These are phyloP conservation scores for Zostera marina DNA, from an alignment of 116 monocot species.

Conservation along the genomic window DNA sequence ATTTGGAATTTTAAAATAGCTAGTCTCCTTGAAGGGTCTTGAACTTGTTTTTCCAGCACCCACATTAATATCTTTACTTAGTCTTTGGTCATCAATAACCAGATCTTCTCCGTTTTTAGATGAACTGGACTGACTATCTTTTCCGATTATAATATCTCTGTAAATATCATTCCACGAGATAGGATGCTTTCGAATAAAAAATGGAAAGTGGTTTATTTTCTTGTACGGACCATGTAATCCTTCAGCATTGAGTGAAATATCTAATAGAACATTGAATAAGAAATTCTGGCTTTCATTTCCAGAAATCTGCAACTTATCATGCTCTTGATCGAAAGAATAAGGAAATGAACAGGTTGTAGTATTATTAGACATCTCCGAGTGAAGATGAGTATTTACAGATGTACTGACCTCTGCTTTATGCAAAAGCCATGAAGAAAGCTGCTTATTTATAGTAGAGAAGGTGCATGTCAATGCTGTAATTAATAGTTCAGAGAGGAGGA, in stretches of 20 bases:
- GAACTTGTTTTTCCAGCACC: constrained; percentile 27
- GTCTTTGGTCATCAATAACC: background rate
- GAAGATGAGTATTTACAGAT: constrained; percentile 22
- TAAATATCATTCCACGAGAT: constrained; percentile 43
- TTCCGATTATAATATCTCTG: constrained; percentile 8
- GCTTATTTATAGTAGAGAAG: constrained; percentile 44
- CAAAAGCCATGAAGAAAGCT: constrained; percentile 36
- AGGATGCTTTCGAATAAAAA: constrained; percentile 12
- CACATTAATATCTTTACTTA: constrained; percentile 9
- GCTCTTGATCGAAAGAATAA: constrained; percentile 15
- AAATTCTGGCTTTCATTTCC: constrained; percentile 15
- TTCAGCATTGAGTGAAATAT: constrained; percentile 31
- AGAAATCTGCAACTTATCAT: constrained; percentile 12
- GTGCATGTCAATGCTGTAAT: constrained; percentile 23
- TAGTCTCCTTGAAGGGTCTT: constrained; percentile 6
- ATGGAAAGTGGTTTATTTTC: constrained; percentile 29
- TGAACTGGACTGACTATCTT: constrained; percentile 8
- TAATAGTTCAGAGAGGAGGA: constrained; percentile 16
- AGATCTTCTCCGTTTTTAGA: constrained; percentile 7
- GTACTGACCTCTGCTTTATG: constrained; percentile 29
- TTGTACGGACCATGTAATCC: constrained; percentile 34
- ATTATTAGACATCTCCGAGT: constrained; percentile 24
- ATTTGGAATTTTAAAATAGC: constrained; percentile 40
- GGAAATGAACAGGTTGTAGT: constrained; percentile 7
- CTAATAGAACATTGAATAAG: constrained; percentile 32